Evolutionary conservation across 2,329 filamentous ascomycete genomes (phyloP), one percentile per base, ranked within the genome.

Genomic region (Stagonosporopsis cucurbitacearum): DNA sequence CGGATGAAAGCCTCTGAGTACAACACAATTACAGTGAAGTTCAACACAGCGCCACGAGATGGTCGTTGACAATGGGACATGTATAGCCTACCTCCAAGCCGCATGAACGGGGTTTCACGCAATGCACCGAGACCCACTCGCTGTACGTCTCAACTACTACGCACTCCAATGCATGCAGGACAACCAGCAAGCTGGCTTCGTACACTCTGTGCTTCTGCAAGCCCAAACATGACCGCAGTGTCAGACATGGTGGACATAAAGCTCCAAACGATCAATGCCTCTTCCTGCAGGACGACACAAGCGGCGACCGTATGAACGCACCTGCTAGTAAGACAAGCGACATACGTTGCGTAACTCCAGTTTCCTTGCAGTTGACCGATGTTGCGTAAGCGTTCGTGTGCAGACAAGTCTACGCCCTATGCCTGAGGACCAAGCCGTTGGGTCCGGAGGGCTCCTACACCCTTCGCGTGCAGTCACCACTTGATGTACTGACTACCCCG

Each of bases 381-480:
- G 32, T 48, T 42, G 50, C 54, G 40, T 49, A 50, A 39, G 43
- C 41, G 8, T 51, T 43, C 43, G 43, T 22, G 6, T 26, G 54
- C 49, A 41, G 25, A 30, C 33, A 48, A 58, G 55, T 48, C 30
- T 48, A 36, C 54, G 58, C 47, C 58, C 56, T 61, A 60, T 57
- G 58, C 60, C 58, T 55, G 57, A 62, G 19, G 26, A 50, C 44
- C 50, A 54, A 54, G 49, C 57, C 43, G 54, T 44, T 45, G 48
- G 51, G 15, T n/a, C 25, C 13, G 39, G n/a, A n/a, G 13, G 39
- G 15, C 25, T 42, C 5, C 9, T 11, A 26, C 6, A 15, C 20
- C 13, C 22, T 9, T 26, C n/a, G n/a, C 39, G 19, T 42, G 8
- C 39, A 17, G 23, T 7, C 15, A 15, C 28, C 22, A 7, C 39